phyloP scores from a whole-genome alignment of 2,329 filamentous ascomycete genomes.

The Nigrospora sphaerica region DNA sequence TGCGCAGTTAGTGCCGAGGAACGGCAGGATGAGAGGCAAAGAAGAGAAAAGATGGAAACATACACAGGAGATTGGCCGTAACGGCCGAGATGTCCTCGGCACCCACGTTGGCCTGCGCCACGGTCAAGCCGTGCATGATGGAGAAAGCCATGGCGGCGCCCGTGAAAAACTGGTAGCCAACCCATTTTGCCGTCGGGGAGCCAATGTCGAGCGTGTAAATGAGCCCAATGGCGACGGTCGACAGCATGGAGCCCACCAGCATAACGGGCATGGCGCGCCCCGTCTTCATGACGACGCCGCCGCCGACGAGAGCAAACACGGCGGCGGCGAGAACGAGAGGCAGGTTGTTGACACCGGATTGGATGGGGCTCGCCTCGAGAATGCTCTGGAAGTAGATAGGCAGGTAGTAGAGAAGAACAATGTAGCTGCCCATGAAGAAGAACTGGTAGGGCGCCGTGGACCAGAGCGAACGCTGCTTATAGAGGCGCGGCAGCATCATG shows the following conservation, averaged over 20 bases:
- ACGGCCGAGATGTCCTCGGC: neutral
- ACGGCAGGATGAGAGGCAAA: neutral
- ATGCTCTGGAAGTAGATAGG: slow-evolving; percentile 14
- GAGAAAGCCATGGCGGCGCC: neutral
- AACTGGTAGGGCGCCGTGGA: neutral
- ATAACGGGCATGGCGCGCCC: neutral
- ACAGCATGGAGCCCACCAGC: neutral
- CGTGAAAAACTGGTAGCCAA: slow-evolving; percentile 2
- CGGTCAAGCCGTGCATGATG: neutral
- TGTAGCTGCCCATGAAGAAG: neutral
- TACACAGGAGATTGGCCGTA: slow-evolving; percentile 1
- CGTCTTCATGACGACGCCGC: neutral
- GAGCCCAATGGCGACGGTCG: neutral
- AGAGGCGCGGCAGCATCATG: slow-evolving; percentile 6
- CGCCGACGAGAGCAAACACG: neutral
- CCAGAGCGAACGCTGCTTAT: slow-evolving; percentile 1
- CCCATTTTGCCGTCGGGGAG: slow-evolving; percentile 1
- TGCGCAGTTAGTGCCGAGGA: too few species aligned
- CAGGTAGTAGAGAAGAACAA: slow-evolving; percentile 9
- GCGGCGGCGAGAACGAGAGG: slow-evolving; percentile 5
- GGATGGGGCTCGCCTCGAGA: slow-evolving; percentile 5
- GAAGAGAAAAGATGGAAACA: neutral
- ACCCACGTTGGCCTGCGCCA: neutral
- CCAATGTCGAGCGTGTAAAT: neutral
- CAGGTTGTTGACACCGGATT: slow-evolving; percentile 10